Conservation (phyloP, 805 yeast species). For the Candida taoyuanica region DNA sequence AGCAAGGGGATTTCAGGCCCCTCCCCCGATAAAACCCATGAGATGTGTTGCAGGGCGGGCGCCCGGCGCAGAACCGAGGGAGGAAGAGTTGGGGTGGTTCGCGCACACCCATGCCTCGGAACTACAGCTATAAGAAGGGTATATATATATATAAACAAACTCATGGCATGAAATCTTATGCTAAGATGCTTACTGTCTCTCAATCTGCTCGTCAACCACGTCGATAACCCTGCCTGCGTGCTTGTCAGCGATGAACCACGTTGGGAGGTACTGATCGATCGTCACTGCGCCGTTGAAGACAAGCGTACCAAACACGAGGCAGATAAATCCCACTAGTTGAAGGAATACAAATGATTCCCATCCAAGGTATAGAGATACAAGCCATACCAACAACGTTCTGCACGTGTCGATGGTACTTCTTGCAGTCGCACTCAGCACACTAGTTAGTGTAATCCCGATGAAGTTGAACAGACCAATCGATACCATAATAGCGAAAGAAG, state of each 20-base stretch:
- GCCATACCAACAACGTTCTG: slow-evolving; percentile 72
- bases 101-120: too few relatives aligned
- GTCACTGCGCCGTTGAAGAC: slow-evolving; percentile 65
- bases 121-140: too few relatives aligned
- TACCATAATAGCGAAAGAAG: slow-evolving; percentile 63
- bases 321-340: slow-evolving; percentile 59
- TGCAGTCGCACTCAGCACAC: slow-evolving; percentile 64
- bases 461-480: slow-evolving; percentile 70
- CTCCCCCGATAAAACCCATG: not conserved
- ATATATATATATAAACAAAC: too few relatives aligned
- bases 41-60: too few relatives aligned
- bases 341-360: slow-evolving; percentile 68
- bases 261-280: slow-evolving; percentile 50
- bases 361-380: slow-evolving; percentile 61
- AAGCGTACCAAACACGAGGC: slow-evolving; percentile 67
- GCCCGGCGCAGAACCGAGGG: too few relatives aligned
- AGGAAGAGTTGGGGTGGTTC: too few relatives aligned
- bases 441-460: slow-evolving; percentile 68
- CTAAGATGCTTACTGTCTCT: slow-evolving; percentile 27
- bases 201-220: slow-evolving; percentile 39
- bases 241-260: slow-evolving; percentile 34
- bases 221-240: slow-evolving; percentile 28
- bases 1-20: too few relatives aligned
- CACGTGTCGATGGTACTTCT: slow-evolving; percentile 77
- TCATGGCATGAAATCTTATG: too few relatives aligned